Evolutionary conservation across 2,329 filamentous ascomycete genomes (phyloP), one percentile per base, ranked within the genome.

Genomic region (Dactylellina haptotyla): DNA sequence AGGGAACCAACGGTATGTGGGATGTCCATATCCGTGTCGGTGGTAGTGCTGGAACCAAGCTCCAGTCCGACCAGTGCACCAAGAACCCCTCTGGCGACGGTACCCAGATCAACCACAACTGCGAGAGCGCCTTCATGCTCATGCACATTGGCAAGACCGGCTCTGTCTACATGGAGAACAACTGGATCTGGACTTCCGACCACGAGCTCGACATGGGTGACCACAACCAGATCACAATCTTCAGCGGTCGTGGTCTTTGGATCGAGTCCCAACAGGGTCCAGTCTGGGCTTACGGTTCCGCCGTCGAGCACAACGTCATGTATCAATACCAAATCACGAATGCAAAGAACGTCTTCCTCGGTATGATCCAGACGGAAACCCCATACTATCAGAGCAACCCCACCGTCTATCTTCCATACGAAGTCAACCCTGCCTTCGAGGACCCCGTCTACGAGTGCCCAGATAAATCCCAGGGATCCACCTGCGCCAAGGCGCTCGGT

Each of bases 1-100:
- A 59, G 34, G 83, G 82, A 34, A 84, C 84, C 1, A 82, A 82
- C 2, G 87, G 86, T 12, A 84, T 89, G 80, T 99, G 93, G 91
- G 95, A 99, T 79, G 89, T 93, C n/a, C 95, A 99, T 84, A 90
- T 95, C 83, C 92, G 95, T 79, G 87, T 99, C 77, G 94, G 93
- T 78, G 95, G 95, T 45, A 89, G 89, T 62, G 89, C 90, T 3
- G 94, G 94, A 72, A 96, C 93, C 26, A 82, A 91, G 76, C 86
- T 98, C 14, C 91, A 96, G 82, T 90, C 89, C 16, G 85, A 91
- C 80, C 88, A 85, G 63, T 97, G 93, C 83, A 81, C 86, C 80
- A 96, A 96, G 85, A 79, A 82, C 50, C 79, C 83, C 62, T 20
- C 76, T 79, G 76, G 56, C 32, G 67, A 63, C 16, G 69, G 73